Evolutionary conservation across 2,329 filamentous ascomycete genomes (phyloP), one percentile per base, ranked within the genome.

Genomic region (Penicillium oxalicum): DNA sequence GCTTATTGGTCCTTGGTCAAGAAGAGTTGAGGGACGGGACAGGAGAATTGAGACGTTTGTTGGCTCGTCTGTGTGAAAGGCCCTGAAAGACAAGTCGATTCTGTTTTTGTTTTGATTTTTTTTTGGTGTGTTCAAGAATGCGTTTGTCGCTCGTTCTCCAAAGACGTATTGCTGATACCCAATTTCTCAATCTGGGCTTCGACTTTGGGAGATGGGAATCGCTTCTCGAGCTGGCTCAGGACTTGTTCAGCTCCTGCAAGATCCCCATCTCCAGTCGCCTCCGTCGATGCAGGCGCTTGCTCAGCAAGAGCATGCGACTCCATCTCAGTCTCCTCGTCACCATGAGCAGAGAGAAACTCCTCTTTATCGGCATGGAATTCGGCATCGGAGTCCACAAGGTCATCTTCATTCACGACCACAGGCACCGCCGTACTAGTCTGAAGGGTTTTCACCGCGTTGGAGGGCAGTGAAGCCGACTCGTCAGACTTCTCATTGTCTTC

Each of bases 301-400:
- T 29, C 40, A 9, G 40, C 34, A 4, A 38, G 8, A 9, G 27
- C 8, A 12, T 28, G 34, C 12, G 13, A 26, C 43, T 45, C 43
- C 2, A 13, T 11, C 18, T 45, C 43, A 9, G 37, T 34, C 34
- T 45, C 36, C 24, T 62, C 61, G 7, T 62, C 65, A 13, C 59
- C 63, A 3, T 65, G 59, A 1, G 67, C 62, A 2, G 74, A 73
- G 45, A 72, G 67, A 46, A 75, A 73, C 26, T 69, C 67, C 2
- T 75, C 70, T 44, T 60, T 64, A 4, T 70, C 66, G 18, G 47
- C 46, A 1, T 50, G 53, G 1, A 48, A 9, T 11, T 57, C 54
- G 25, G 53, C 45, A 18, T 45, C 55, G 24, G 46, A 54, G 27
- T 50, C 54, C 12, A 48, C 48, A 7, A 53, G 46, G 9, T 59